Conservation (phyloP, 805 yeast genomes). For the Lachancea dasiensis region DNA sequence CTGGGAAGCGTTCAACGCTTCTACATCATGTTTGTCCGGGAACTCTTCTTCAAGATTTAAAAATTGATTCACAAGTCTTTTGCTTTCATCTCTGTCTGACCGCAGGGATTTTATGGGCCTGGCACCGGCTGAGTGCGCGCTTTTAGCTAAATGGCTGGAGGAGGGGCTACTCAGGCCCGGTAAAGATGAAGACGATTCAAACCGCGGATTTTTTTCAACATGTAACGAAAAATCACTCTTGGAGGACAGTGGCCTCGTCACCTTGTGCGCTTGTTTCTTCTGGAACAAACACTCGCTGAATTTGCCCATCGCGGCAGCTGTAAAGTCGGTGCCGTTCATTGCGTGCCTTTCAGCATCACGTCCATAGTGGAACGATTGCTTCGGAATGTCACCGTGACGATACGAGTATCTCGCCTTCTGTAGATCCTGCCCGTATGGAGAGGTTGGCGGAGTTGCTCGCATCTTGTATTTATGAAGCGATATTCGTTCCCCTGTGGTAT, state of each 20-base stretch:
- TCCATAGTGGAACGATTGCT: constrained; percentile 5
- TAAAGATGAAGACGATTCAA: constrained; percentile 5
- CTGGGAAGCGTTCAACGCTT: background rate
- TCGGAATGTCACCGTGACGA: constrained; percentile 12
- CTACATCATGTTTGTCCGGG: background rate
- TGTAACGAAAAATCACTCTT: constrained; percentile 9
- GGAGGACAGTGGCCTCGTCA: background rate
- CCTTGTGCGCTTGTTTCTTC: background rate
- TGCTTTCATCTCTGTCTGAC: constrained; percentile 1
- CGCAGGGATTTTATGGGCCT: background rate
- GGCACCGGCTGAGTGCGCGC: constrained; percentile 1
- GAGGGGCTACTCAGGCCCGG: constrained; percentile 13
- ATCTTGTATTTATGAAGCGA: too few species aligned
- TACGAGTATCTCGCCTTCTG: constrained; percentile 7
- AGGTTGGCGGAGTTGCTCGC: too few species aligned
- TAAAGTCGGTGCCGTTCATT: constrained; percentile 15
- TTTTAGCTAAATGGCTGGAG: background rate
- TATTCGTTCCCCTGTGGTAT: too few species aligned
- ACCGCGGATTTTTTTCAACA: constrained; percentile 10
- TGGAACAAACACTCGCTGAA: constrained; percentile 26
- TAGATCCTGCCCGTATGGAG: background rate
- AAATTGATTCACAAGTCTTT: constrained; percentile 10
- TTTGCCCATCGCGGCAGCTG: constrained; percentile 27
- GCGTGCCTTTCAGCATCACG: constrained; percentile 2
- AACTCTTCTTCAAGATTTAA: constrained; percentile 6